Evolutionary conservation across 163 green algal genomes (phyloP), one percentile per base, ranked within the genome.

Genomic region (Volvox carteri): DNA sequence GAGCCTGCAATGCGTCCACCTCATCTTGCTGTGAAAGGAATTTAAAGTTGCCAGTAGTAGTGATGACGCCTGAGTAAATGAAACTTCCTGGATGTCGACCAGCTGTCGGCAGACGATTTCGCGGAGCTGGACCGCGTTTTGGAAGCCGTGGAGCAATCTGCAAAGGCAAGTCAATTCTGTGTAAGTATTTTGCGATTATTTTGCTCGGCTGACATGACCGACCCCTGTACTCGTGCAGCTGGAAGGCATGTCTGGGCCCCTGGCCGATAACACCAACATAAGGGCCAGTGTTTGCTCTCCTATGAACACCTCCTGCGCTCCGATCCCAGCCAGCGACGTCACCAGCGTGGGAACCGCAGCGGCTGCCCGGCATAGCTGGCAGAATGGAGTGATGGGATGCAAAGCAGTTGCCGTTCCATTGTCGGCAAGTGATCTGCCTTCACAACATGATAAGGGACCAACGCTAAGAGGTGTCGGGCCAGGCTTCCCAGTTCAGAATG

Each of bases 211-310:
- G 25, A 23, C 54, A 65, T 19, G 28, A 28, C 28, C 19, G 54
- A 65, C 54, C 54, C n/a, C n/a, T n/a, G n/a, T n/a, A n/a, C n/a
- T n/a, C n/a, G n/a, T n/a, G n/a, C n/a, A n/a, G n/a, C n/a, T n/a
- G n/a, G n/a, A n/a, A n/a, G n/a, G n/a, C n/a, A n/a, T 28, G 11
- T 30, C 30, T 70, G 33, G 48, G 2, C 46, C 75, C 14, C 75
- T 84, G 50, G 75, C 75, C 3, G 75, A 84, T 33, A 58, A 84
- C 46, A 84, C 75, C 30, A 84, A 84, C 75, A 18, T 70, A 23
- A 65, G 44, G 54, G 54, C 54, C 54, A 65, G 54, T 23, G 19
- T 30, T 65, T 7, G n/a, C 62, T 23, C 50, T 25, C 50, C 12
- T 60, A 60, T 18, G 50, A 12, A 60, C 50, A 25, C 14, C 50